Evolutionary conservation across 2,329 filamentous ascomycete species (phyloP).

Genomic region (Fusarium circinatum): DNA sequence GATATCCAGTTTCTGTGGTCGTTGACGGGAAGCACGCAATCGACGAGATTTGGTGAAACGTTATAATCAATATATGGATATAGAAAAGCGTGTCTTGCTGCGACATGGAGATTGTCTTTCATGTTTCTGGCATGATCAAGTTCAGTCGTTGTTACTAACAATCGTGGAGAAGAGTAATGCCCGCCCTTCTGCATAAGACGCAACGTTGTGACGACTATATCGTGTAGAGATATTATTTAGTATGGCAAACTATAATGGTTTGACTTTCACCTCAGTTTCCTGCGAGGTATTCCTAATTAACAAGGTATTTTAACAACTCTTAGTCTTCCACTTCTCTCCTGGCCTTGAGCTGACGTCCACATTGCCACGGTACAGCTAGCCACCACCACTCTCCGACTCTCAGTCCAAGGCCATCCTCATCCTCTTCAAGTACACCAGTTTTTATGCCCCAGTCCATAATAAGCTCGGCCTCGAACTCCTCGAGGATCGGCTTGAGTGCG

Average conservation of each 20-base stretch:
- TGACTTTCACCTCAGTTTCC: not conserved
- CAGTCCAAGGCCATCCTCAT: constrained; percentile 54
- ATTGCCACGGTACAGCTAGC: constrained; percentile 59
- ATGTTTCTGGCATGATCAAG: not conserved
- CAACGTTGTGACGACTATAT: not conserved
- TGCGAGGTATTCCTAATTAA: not conserved
- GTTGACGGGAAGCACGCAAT: not conserved
- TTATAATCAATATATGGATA: not conserved
- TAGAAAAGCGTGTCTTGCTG: not conserved
- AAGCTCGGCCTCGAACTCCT: constrained; percentile 70
- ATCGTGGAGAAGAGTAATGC: not conserved
- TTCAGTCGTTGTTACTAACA: not conserved
- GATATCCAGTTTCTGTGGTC: not conserved
- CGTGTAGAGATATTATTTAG: not conserved
- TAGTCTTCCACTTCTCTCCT: not conserved
- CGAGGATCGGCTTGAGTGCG: constrained; percentile 67
- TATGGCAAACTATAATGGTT: not conserved
- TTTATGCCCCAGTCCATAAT: constrained; percentile 68
- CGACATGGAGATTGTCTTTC: not conserved
- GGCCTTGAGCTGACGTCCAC: constrained; percentile 6
- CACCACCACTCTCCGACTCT: constrained; percentile 75
- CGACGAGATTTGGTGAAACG: not conserved
- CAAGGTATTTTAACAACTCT: too few relatives aligned
- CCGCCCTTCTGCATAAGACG: not conserved
- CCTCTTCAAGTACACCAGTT: constrained; percentile 61